Conservation (phyloP, 257 asterid species). For the Jacaranda copaia region DNA sequence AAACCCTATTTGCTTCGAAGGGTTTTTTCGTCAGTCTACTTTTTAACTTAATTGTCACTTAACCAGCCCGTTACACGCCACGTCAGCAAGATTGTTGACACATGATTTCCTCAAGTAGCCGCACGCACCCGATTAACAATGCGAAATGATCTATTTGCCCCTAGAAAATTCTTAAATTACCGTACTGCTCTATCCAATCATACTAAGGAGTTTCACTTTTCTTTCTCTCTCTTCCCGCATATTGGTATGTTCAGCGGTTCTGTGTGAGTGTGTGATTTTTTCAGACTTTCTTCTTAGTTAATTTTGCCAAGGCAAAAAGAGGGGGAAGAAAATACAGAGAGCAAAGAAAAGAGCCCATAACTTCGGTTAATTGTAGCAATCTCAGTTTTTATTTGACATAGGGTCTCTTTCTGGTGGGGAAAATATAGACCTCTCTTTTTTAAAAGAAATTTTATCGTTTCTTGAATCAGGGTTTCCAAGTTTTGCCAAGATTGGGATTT, state of each 20-base stretch:
- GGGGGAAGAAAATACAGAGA: not conserved
- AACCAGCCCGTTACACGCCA: constrained; percentile 11
- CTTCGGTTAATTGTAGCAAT: not conserved
- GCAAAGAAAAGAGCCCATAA: constrained; percentile 1
- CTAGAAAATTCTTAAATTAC: constrained; percentile 9
- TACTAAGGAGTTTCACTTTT: constrained; percentile 20
- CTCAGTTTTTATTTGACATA: constrained; percentile 11
- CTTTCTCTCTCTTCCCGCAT: constrained; percentile 36
- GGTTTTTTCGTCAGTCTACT: constrained; percentile 15
- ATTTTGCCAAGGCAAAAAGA: constrained; percentile 15
- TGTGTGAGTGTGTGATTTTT: constrained; percentile 34
- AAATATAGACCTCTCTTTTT: not conserved
- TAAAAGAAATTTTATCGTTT: not conserved
- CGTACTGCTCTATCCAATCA: constrained; percentile 22
- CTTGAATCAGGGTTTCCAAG: constrained; percentile 35
- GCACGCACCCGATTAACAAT: constrained; percentile 8
- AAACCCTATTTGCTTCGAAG: constrained; percentile 9
- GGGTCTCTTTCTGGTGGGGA: constrained; percentile 35
- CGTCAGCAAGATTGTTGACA: constrained; percentile 40
- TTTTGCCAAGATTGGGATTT: constrained; percentile 27
- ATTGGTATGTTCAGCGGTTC: constrained; percentile 38
- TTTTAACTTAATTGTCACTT: not conserved
- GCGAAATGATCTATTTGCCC: constrained; percentile 36
- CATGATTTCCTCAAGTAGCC: constrained; percentile 35
- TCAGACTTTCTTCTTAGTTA: constrained; percentile 27